Base-by-base conservation (phyloP, 2,329 filamentous ascomycete genomes). In the Nigrospora osmanthi region DNA sequence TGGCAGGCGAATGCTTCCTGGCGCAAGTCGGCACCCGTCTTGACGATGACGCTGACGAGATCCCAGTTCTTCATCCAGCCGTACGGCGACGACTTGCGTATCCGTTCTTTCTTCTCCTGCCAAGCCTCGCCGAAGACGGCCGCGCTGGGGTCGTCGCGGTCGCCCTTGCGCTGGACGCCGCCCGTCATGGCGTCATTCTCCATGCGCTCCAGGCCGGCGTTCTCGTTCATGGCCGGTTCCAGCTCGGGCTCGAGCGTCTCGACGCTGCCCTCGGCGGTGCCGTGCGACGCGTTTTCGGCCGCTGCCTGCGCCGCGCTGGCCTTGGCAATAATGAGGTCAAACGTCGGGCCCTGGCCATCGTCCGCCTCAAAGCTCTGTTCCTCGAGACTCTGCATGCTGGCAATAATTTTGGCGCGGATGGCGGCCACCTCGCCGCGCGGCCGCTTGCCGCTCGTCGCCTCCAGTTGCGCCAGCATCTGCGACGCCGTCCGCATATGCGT, bases 61-160 rank as follows among this genome's bases (percentile, higher is more conserved):
- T 93, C 87, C 87, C 87, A 93, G 58, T 89, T 91, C 67, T 87
- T 87, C 82, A 89, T 88, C 80, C 85, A 89, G 11, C 87, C 87
- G 58, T 90, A 93, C 0, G 87, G 87, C 1, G 87, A 91, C 1
- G 86, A 86, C 55, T 86, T 85, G 49, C 87, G 78, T 59, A 93
- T 89, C 16, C 87, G 84, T 63, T 91, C 87, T 57, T 85, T 87
- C 65, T 93, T 93, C 45, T 82, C 76, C 54, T 85, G 80, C 87
- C 87, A 93, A 16, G 87, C 87, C 65, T 93, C 87, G 47, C 88
- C 87, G 63, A 93, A 91, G 6, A 88, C 88, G 11, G 87, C 87
- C 33, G 87, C 87, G 56, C 86, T 90, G 36, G 87, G 87, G 59
- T 93, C 87, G 57, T 93, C 87, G 34, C 87, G 81, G 61, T 93